Percentiles rank a stretch among this genome's conserved stretches.
Evolutionary conservation across 345 rosid genomes (phyloP).

Genomic region (Dovyalis caffra): DNA sequence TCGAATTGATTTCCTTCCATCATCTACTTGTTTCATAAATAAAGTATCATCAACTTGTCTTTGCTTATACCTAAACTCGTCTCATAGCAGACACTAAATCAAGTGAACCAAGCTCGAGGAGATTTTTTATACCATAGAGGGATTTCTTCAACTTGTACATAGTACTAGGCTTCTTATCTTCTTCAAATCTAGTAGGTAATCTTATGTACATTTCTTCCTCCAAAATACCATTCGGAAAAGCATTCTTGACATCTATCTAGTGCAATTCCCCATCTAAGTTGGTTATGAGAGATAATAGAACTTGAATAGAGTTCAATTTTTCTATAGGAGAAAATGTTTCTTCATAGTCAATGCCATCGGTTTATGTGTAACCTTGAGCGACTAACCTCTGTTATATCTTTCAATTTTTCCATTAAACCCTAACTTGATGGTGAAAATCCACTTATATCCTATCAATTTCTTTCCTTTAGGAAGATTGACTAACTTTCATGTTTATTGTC

Average conservation of each 20-base stretch:
- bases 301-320: neutral
- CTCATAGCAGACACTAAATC: neutral
- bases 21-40: neutral
- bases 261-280: no score
- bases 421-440: no score
- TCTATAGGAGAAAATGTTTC: neutral
- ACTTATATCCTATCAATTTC: no score
- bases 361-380: neutral
- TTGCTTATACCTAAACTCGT: neutral
- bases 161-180: neutral
- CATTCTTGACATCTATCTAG: no score
- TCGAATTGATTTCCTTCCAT: neutral
- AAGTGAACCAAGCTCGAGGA: neutral
- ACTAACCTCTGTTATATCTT: no score
- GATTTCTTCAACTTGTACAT: slow-evolving; percentile 6
- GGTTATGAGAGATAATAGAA: no score
- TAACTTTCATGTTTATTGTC: neutral
- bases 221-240: no score
- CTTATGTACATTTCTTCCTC: neutral
- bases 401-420: no score
- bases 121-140: neutral
- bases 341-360: neutral
- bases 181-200: neutral
- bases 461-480: neutral
- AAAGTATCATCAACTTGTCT: neutral